Conservation (phyloP, 192 early-diverging fungal species). For the Funneliformis geosporum region DNA sequence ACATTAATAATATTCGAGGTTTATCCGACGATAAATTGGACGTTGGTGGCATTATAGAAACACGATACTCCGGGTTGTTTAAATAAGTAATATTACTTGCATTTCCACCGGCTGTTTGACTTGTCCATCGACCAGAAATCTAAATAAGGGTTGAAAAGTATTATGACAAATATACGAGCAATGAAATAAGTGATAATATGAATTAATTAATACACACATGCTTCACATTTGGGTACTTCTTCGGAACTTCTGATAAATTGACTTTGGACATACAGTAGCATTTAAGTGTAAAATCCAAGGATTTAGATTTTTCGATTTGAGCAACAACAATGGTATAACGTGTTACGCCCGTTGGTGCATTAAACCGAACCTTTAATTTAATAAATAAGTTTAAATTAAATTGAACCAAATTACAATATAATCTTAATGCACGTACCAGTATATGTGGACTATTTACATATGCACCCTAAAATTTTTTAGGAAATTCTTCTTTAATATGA, state of each 20-base stretch:
- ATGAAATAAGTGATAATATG: not conserved
- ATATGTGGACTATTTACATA: slow-evolving; percentile 90
- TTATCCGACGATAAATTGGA: slow-evolving; percentile 19
- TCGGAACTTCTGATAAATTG: slow-evolving; percentile 61
- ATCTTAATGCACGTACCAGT: slow-evolving; percentile 50
- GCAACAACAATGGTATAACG: slow-evolving; percentile 79
- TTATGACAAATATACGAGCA: not conserved
- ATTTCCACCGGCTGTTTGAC: slow-evolving; percentile 76
- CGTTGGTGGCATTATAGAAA: slow-evolving; percentile 54
- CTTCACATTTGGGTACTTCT: slow-evolving; percentile 55
- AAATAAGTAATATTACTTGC: slow-evolving; percentile 65
- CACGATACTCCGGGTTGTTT: slow-evolving; percentile 78
- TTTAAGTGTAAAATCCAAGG: slow-evolving; percentile 78
- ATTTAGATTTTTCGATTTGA: slow-evolving; percentile 69
- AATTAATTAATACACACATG: slow-evolving; percentile 42
- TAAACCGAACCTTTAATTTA: slow-evolving; percentile 58
- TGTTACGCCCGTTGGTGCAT: slow-evolving; percentile 55
- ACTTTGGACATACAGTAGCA: slow-evolving; percentile 68
- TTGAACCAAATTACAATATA: not conserved
- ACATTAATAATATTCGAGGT: slow-evolving; percentile 51
- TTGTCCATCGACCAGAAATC: slow-evolving; percentile 70
- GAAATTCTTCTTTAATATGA: not conserved
- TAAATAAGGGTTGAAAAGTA: slow-evolving; percentile 30
- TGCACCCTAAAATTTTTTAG: slow-evolving; percentile 60
- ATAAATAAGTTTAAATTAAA: slow-evolving; percentile 16